Percentiles rank a stretch among this genome's conserved stretches.
Conservation (phyloP, 371 early-diverging fungal genomes). For the Apophysomyces sp. region DNA sequence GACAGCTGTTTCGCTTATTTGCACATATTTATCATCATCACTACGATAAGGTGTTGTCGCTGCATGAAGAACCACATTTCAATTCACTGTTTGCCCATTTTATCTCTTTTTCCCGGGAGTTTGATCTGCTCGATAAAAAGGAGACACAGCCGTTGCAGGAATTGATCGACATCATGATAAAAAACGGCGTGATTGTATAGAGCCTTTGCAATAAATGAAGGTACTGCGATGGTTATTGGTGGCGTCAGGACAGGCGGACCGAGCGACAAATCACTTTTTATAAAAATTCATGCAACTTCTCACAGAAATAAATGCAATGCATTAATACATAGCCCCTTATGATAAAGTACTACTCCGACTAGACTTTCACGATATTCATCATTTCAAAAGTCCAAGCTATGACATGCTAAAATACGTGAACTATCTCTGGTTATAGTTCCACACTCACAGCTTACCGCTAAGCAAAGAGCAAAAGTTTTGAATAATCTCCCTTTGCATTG, state of each 20-base stretch:
- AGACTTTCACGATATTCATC: too few relatives aligned
- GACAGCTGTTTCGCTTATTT: conserved; percentile 87
- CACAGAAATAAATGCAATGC: too few relatives aligned
- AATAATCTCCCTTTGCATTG: too few relatives aligned
- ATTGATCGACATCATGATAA: conserved; percentile 71
- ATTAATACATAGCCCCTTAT: too few relatives aligned
- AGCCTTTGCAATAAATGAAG: not conserved
- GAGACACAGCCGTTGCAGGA: conserved; percentile 84
- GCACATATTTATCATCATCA: conserved; percentile 95
- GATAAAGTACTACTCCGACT: too few relatives aligned
- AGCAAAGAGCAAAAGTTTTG: too few relatives aligned
- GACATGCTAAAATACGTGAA: too few relatives aligned
- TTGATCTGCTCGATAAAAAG: conserved; percentile 90
- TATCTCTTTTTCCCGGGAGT: conserved; percentile 87
- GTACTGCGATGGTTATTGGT: not conserved
- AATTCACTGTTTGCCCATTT: conserved; percentile 95
- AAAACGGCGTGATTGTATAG: conserved; percentile 33
- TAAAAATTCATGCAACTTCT: too few relatives aligned
- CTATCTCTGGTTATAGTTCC: too few relatives aligned
- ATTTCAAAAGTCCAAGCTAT: too few relatives aligned
- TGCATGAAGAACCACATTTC: conserved; percentile 86
- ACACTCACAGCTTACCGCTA: too few relatives aligned
- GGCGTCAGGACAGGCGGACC: not conserved
- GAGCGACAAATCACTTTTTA: not conserved
- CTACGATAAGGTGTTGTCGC: conserved; percentile 80